A percentile compares a stretch with the other conserved stretches of the same genome.
Evolutionary conservation across 768 basidiomycete genomes (phyloP).

Genomic region (Phylloporus sp.): DNA sequence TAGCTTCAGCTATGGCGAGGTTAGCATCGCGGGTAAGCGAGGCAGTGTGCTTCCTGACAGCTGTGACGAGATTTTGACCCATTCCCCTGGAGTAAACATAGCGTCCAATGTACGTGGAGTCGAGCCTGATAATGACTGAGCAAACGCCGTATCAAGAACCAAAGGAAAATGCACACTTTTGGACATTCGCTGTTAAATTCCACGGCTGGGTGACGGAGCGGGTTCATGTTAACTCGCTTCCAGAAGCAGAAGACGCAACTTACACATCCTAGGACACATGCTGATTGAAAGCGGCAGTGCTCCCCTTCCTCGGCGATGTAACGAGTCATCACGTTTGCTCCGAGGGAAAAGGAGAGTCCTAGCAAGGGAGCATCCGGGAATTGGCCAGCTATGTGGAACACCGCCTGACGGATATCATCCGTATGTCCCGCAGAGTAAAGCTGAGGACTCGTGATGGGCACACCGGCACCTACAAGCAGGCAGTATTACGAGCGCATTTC

Average conservation of each 20-base stretch:
- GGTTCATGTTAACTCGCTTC: constrained; percentile 10
- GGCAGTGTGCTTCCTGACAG: constrained; percentile 49
- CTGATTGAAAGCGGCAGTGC: constrained; percentile 55
- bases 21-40: constrained; percentile 47
- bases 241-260: constrained; percentile 27
- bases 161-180: constrained; percentile 25
- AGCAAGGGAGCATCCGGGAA: constrained; percentile 81
- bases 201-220: constrained; percentile 39
- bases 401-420: constrained; percentile 78
- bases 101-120: constrained; percentile 50
- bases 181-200: constrained; percentile 37
- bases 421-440: constrained; percentile 88
- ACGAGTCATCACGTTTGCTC: constrained; percentile 84
- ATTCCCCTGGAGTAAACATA: constrained; percentile 73
- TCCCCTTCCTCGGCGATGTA: constrained; percentile 84
- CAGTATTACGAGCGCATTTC: constrained; percentile 13
- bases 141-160: constrained; percentile 6
- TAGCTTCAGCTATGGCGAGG: constrained; percentile 45
- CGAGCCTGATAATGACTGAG: constrained; percentile 39
- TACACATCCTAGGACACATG: constrained; percentile 72
- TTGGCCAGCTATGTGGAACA: constrained; percentile 64
- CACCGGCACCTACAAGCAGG: constrained; percentile 62
- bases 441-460: constrained; percentile 75
- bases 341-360: constrained; percentile 90
- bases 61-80: constrained; percentile 63